Evolutionary conservation across 1,284 basidiomycete species (phyloP), one percentile per base, ranked within the genome.

Genomic region (Ganoderma multipileum): DNA sequence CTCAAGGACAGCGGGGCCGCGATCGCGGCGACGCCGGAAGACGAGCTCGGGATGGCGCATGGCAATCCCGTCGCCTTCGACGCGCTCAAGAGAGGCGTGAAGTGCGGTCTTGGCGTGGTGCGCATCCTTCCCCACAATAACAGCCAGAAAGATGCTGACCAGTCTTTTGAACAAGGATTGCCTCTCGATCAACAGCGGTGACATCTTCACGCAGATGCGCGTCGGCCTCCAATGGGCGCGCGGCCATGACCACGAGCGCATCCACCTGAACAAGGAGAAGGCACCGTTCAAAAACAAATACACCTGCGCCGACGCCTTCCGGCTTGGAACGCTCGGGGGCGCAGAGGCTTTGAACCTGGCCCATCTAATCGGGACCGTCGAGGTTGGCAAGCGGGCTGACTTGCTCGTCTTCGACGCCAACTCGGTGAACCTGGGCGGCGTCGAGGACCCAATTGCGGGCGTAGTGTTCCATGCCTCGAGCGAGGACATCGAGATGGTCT

Each of bases 31-130:
- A 81, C 79, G 38, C 80, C 79, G 0, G 76, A 75, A 42, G 78
- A 80, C 59, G 80, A 81, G 73, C 74, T 80, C 23, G 78, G 77
- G 39, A 80, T 80, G 79, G 77, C 76, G 14, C 79, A 80, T 62
- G 80, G 80, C 16, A 75, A 79, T 42, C 78, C 78, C 1, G 74
- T 78, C 18, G 74, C 74, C 3, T 71, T 78, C 58, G 76, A 79
- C n/a, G 79, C 78, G 6, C 76, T 79, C 11, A 67, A 72, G 44
- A 63, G 78, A 64, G 80, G 80, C 16, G 76, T 80, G 26, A 79
- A 78, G 58, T 79, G 77, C 59, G 79, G 80, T 1, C 70, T 81
- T 12, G 79, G 79, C 1, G 74, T 75, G 52, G 79, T 79, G 63
- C 68, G 33, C 33, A 74, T 9, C 1, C 42, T 23, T 16, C 1